Evolutionary conservation across 176 grass and related monocot species (phyloP).

Genomic region (Carex myosuroides): DNA sequence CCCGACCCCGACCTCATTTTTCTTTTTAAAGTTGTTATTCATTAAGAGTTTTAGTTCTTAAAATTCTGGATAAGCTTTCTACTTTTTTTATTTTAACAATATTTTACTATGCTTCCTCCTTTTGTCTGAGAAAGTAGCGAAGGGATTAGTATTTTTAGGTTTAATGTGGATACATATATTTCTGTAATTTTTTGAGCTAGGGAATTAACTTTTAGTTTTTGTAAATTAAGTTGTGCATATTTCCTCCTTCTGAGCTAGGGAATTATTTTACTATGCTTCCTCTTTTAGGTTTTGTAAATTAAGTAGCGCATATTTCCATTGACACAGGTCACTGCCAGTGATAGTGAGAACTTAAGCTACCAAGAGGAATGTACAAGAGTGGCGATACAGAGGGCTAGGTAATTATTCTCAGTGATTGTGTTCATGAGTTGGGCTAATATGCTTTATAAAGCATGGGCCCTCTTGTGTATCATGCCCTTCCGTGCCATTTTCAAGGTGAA

Average conservation of each 20-base stretch:
- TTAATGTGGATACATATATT: background rate
- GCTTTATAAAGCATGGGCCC: too few species aligned
- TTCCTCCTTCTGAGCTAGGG: background rate
- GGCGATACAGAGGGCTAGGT: constrained; percentile 29
- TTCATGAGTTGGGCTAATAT: too few species aligned
- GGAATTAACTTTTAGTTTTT: background rate
- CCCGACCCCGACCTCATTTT: too few species aligned
- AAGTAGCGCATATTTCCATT: background rate
- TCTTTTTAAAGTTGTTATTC: background rate
- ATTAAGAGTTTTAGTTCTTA: background rate
- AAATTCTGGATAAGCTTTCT: background rate
- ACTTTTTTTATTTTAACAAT: background rate
- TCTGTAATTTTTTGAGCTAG: background rate
- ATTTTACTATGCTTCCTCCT: background rate
- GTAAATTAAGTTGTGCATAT: background rate
- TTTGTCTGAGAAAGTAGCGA: background rate
- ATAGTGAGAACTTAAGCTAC: constrained; percentile 13
- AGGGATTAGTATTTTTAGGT: background rate
- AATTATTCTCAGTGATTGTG: constrained; percentile 5
- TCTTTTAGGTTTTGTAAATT: background rate
- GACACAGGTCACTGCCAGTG: background rate
- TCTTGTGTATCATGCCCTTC: too few species aligned
- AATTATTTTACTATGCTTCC: too few species aligned
- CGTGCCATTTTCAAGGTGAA: too few species aligned
- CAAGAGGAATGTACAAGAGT: constrained; percentile 29